Evolutionary conservation across 345 rosid species (phyloP), one percentile per base, ranked within the genome.

Genomic region (Eucalyptus lansdowneana): DNA sequence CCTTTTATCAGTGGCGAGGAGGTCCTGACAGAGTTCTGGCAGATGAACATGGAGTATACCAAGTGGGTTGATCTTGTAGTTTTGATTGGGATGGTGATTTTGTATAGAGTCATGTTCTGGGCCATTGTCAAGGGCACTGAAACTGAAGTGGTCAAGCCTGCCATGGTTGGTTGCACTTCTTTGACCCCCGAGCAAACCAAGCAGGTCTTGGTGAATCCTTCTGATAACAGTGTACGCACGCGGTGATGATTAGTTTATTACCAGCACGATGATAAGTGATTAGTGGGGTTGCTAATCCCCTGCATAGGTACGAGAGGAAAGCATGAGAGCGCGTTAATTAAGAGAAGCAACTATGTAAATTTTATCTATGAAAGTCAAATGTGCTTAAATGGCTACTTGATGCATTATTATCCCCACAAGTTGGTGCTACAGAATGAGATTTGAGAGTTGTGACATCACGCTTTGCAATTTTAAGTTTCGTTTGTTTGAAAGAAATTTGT

Each of bases 21-120:
- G 37, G 7, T 90, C 44, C 80, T 94, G 49, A 51, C 47, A 72
- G 85, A 49, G 40, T 6, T 89, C 29, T 45, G 95, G 93, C 50
- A 86, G 90, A 50, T 45, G 87, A 34, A 89, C 27, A 86, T 62
- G 37, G 16, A 83, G 42, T 50, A 88, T 80, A 87, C 93, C 6
- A 92, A 93, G 85, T 92, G 92, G 93, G 56, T 90, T 89, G 91
- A 93, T 87, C 88, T 93, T 72, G 76, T 86, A 14, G 92, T 92
- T 24, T 62, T 89, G 87, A 16, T 85, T 21, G 90, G 88, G 56
- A 89, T 89, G 90, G 83, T 89, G 72, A 50, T 89, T 54, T 11
- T n/a, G 47, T 89, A 89, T 60, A 31, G 88, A 53, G 80, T 86
- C 42, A 16, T 89, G 45, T 85, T 83, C 76, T 56, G 14, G 42